Evolutionary conservation across 2,329 filamentous ascomycete species (phyloP).

Genomic region (Penicillium sp.): DNA sequence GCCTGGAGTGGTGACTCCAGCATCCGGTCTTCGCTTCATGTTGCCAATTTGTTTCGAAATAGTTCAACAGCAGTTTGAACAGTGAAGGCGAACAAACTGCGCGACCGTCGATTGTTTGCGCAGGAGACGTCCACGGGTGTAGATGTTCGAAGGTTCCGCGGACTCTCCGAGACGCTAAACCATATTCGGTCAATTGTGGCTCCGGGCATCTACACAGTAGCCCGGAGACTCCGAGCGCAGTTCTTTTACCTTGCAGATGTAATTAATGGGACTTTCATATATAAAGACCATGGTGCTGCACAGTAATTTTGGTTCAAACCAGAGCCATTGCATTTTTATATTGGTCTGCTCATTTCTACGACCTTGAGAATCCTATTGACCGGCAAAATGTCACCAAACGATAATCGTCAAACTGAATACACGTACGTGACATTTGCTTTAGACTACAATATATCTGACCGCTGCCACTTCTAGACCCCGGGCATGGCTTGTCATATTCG

Average conservation of each 20-base stretch:
- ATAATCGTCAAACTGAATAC: slow-evolving; percentile 19
- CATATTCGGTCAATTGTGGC: not conserved
- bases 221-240: slow-evolving; percentile 11
- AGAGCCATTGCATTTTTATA: not conserved
- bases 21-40: slow-evolving; percentile 25
- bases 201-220: not conserved
- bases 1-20: not conserved
- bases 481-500: slow-evolving; percentile 29
- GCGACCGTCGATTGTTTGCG: not conserved
- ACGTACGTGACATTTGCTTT: slow-evolving; percentile 17
- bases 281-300: not conserved
- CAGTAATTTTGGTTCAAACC: not conserved
- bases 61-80: not conserved
- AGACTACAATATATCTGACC: not conserved
- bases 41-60: not conserved
- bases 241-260: not conserved
- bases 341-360: not conserved
- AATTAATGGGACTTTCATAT: not conserved
- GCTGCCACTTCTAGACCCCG: slow-evolving; percentile 16
- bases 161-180: slow-evolving; percentile 18
- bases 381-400: not conserved
- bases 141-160: slow-evolving; percentile 23
- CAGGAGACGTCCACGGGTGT: not conserved
- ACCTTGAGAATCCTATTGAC: not conserved
- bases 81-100: not conserved